Evolutionary conservation across 768 basidiomycete species (phyloP).

Genomic region (Daedaleopsis nitida): DNA sequence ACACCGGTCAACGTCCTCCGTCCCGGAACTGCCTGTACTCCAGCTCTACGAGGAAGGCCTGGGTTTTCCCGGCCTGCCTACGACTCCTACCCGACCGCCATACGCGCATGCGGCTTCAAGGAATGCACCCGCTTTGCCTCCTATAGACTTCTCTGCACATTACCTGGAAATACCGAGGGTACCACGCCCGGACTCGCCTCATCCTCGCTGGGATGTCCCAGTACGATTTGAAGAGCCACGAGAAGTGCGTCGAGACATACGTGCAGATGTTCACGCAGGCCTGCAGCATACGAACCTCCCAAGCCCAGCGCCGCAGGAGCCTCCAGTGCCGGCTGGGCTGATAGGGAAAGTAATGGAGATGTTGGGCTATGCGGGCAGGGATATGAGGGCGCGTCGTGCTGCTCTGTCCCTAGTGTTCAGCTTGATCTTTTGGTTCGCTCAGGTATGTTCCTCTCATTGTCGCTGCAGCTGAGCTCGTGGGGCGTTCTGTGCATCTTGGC

Average conservation of each 20-base stretch:
- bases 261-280: no score
- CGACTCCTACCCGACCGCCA: neutral
- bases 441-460: constrained; percentile 1
- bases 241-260: neutral
- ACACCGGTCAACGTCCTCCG: neutral
- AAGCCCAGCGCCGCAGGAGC: neutral
- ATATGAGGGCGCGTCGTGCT: constrained; percentile 53
- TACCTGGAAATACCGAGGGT: neutral
- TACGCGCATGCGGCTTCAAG: neutral
- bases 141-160: neutral
- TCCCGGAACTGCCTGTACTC: constrained; percentile 1
- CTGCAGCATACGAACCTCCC: neutral
- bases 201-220: neutral
- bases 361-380: constrained; percentile 53
- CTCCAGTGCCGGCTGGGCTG: neutral
- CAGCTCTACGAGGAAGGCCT: constrained; percentile 1
- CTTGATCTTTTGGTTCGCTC: constrained; percentile 43
- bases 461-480: neutral
- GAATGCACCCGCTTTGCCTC: neutral
- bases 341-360: constrained; percentile 23
- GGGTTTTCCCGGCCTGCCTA: neutral
- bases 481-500: neutral
- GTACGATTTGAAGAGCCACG: neutral
- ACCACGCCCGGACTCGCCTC: neutral
- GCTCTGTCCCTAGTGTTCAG: constrained; percentile 55